Evolutionary conservation across 352 stramenopile genomes (phyloP).

Genomic region (Phytophthora pistaciae): DNA sequence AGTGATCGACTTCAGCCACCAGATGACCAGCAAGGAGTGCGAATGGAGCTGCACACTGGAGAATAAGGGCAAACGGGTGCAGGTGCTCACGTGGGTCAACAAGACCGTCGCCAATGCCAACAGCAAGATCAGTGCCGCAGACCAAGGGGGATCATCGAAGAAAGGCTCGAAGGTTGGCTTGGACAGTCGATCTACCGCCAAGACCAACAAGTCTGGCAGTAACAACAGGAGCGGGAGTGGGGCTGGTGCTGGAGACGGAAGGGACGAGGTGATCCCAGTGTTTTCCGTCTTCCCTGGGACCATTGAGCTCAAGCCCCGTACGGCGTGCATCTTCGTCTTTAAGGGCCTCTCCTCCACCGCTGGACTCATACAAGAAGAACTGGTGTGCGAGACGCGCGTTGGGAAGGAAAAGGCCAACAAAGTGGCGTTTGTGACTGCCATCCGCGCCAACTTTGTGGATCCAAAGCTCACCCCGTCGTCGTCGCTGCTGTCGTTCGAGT

Average conservation of each 20-base stretch:
- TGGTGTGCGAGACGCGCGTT: slow-evolving; percentile 93
- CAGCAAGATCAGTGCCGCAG: slow-evolving; percentile 23
- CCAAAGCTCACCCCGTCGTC: slow-evolving; percentile 86
- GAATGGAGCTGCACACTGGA: slow-evolving; percentile 95
- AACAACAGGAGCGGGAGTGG: slow-evolving; percentile 32
- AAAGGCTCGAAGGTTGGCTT: slow-evolving; percentile 19
- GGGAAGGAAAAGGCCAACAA: slow-evolving; percentile 93
- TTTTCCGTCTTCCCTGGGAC: slow-evolving; percentile 93
- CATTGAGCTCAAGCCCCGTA: slow-evolving; percentile 94
- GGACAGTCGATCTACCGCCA: slow-evolving; percentile 16
- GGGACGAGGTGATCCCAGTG: slow-evolving; percentile 58
- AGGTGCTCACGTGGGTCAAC: slow-evolving; percentile 95
- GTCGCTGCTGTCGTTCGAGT: slow-evolving; percentile 84
- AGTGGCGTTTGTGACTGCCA: slow-evolving; percentile 89
- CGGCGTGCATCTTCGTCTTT: slow-evolving; percentile 95
- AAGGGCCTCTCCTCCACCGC: slow-evolving; percentile 77
- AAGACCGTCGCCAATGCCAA: slow-evolving; percentile 37
- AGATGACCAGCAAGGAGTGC: slow-evolving; percentile 92
- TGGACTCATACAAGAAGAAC: slow-evolving; percentile 79
- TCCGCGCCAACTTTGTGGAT: slow-evolving; percentile 92
- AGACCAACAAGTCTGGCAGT: slow-evolving; percentile 20
- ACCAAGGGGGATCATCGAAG: slow-evolving; percentile 25
- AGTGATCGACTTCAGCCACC: slow-evolving; percentile 92
- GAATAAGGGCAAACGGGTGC: slow-evolving; percentile 94
- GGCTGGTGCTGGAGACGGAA: slow-evolving; percentile 9